A percentile compares a stretch with the other conserved stretches of the same genome.
These are phyloP conservation scores for Pelargonium australe DNA, from an alignment of 441 rosid genomes.

Conservation along the genomic window DNA sequence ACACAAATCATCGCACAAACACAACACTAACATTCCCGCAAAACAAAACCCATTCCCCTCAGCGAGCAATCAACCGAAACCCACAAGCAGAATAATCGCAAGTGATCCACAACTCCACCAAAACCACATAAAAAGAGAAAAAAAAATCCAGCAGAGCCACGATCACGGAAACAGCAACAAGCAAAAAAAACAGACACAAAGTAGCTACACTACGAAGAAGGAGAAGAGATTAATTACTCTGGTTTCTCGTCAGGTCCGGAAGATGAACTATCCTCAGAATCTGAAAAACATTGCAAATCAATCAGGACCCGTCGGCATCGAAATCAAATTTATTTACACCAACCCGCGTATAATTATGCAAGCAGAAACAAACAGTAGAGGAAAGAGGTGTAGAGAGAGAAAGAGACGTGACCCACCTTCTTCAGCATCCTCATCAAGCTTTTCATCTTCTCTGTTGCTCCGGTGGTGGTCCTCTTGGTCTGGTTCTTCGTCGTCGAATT, in stretches of 20 bases:
- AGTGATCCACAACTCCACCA: too few relatives aligned
- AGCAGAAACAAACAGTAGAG: background rate
- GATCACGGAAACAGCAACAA: background rate
- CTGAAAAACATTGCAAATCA: conserved; percentile 23
- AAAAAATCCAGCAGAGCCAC: conserved; percentile 16
- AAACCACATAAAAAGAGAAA: too few relatives aligned
- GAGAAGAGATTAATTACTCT: conserved; percentile 35
- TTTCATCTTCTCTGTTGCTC: conserved; percentile 22
- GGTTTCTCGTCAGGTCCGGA: conserved; percentile 51
- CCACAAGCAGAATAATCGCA: conserved; percentile 1
- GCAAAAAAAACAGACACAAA: background rate
- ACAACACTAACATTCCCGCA: conserved; percentile 18
- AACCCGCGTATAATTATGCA: background rate
- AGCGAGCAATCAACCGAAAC: background rate
- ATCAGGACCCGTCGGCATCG: conserved; percentile 15
- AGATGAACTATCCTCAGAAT: conserved; percentile 51
- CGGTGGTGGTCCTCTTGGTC: conserved; percentile 13
- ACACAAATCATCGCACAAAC: conserved; percentile 6
- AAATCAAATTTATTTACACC: conserved; percentile 20
- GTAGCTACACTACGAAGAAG: conserved; percentile 11
- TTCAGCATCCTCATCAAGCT: conserved; percentile 19
- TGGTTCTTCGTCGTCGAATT: conserved; percentile 18
- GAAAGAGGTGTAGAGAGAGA: background rate
- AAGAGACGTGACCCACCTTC: conserved; percentile 14
- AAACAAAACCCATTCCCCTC: conserved; percentile 2